phyloP scores from a whole-genome alignment of 768 basidiomycete genomes.

The Lentinula guzmanii region DNA sequence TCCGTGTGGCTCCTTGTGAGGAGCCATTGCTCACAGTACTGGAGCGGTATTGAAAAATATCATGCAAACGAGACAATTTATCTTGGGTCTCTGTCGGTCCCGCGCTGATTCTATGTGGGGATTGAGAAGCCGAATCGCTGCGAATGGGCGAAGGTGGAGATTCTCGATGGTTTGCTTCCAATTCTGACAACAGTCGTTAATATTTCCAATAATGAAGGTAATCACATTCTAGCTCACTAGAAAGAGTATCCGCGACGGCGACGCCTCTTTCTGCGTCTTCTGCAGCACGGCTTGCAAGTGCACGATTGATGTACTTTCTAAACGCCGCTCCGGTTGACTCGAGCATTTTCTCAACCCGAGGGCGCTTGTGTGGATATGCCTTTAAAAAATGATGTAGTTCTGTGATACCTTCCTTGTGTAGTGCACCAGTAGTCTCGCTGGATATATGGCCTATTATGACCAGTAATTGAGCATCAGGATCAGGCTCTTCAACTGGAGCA shows the following conservation, averaged over 20 bases:
- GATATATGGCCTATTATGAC: conserved; percentile 84
- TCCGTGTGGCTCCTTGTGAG: conserved; percentile 26
- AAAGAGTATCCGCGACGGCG: conserved; percentile 78
- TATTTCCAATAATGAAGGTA: conserved; percentile 8
- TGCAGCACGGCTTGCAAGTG: conserved; percentile 80
- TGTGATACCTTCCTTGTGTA: conserved; percentile 92
- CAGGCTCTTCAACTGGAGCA: conserved; percentile 67
- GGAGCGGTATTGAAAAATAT: conserved; percentile 78
- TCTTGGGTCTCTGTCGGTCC: conserved; percentile 44
- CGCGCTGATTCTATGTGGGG: conserved; percentile 28
- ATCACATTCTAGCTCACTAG: conserved; percentile 47
- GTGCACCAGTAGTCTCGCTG: conserved; percentile 80
- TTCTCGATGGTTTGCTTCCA: conserved; percentile 54
- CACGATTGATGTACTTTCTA: conserved; percentile 86
- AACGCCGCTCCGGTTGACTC: conserved; percentile 87
- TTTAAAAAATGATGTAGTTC: conserved; percentile 93
- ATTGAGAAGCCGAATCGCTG: conserved; percentile 16
- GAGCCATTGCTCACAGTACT: conserved; percentile 52
- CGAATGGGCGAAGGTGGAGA: conserved; percentile 21
- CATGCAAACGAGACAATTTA: conserved; percentile 67
- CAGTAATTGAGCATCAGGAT: conserved; percentile 79
- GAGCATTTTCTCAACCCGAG: conserved; percentile 80
- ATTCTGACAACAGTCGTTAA: conserved; percentile 31
- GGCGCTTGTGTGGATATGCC: conserved; percentile 78
- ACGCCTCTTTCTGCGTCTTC: conserved; percentile 78